phyloP scores from a whole-genome alignment of 495 filamentous ascomycete species.

The Xylaria intraflava region DNA sequence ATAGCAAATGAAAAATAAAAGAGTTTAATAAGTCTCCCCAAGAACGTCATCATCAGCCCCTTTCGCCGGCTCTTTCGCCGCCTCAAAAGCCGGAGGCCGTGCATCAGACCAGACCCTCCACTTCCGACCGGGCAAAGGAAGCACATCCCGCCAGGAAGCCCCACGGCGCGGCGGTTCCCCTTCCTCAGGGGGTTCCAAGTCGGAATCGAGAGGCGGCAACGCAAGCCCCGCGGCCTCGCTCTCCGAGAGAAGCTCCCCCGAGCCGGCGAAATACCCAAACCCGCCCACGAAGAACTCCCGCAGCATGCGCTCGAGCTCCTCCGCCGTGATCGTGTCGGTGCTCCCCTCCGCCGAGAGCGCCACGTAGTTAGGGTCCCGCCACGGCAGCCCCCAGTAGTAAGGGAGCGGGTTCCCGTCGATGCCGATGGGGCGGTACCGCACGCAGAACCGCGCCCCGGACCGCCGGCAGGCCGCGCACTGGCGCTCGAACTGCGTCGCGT shows the following conservation, averaged over 20 bases:
- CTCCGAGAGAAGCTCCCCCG: no score
- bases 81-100: background rate
- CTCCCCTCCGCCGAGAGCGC: background rate
- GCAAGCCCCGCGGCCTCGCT: no score
- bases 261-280: conserved; percentile 4
- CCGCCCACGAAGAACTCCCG: conserved; percentile 9
- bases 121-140: background rate
- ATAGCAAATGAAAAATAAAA: no score
- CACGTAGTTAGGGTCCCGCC: conserved; percentile 22
- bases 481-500: conserved; percentile 8
- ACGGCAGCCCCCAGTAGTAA: conserved; percentile 15
- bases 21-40: background rate
- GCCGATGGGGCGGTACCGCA: conserved; percentile 4
- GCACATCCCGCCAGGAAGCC: background rate
- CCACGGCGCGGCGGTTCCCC: no score
- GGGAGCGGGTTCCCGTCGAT: background rate
- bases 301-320: conserved; percentile 12
- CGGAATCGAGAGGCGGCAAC: no score
- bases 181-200: no score
- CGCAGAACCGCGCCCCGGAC: conserved; percentile 7
- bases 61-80: background rate
- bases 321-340: background rate
- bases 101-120: background rate
- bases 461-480: conserved; percentile 18
- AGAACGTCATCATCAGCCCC: background rate